Evolutionary conservation across 306 rosid species (phyloP).

Genomic region (Malus domestica): ASM211411v1 NC_041791.1:34555001-34555500

Average conservation of each 20-base stretch:
- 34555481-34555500: not conserved
- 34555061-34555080: slow-evolving; percentile 18
- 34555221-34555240: not conserved
- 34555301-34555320: not conserved
- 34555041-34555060: slow-evolving; percentile 7
- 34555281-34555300: not conserved
- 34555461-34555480: not conserved
- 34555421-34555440: not conserved
- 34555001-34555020: not conserved
- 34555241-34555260: slow-evolving; percentile 7
- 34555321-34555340: not conserved
- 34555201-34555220: not conserved
- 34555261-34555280: slow-evolving; percentile 12
- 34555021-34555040: not conserved
- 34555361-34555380: slow-evolving; percentile 14
- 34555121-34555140: slow-evolving; percentile 29
- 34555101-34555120: slow-evolving; percentile 36
- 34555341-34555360: not conserved
- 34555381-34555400: slow-evolving; percentile 38
- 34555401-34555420: slow-evolving; percentile 6
- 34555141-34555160: slow-evolving; percentile 40
- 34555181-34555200: too few species aligned
- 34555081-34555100: slow-evolving; percentile 38
- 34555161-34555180: slow-evolving; percentile 8
- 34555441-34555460: not conserved